phyloP scores from a whole-genome alignment of 345 rosid species.

The Xanthoceras sorbifolium region DNA sequence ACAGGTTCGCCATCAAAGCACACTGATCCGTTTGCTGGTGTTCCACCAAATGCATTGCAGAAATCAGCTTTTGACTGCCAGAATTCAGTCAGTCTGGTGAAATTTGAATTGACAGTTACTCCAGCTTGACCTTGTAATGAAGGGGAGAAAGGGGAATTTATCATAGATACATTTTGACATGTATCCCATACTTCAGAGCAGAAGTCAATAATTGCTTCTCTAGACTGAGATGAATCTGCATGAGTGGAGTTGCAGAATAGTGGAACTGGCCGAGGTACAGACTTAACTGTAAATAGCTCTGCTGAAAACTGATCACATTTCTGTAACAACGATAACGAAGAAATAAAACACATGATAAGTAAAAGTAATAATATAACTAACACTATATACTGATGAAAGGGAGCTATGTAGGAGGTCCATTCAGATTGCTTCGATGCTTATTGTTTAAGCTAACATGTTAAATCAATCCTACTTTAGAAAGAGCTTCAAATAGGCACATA shows the following conservation, averaged over 20 bases:
- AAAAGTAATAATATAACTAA: slow-evolving; percentile 2
- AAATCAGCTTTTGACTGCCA: slow-evolving; percentile 75
- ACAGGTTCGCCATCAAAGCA: slow-evolving; percentile 70
- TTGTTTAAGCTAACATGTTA: background rate
- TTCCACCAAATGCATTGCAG: slow-evolving; percentile 73
- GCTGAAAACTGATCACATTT: slow-evolving; percentile 93
- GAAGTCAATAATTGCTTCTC: slow-evolving; percentile 49
- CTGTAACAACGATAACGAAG: slow-evolving; percentile 39
- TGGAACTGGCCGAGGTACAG: slow-evolving; percentile 63
- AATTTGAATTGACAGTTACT: slow-evolving; percentile 39
- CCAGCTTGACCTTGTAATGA: slow-evolving; percentile 65
- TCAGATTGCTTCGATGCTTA: background rate
- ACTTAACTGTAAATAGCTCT: slow-evolving; percentile 53
- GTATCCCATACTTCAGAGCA: slow-evolving; percentile 90
- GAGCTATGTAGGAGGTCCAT: background rate
- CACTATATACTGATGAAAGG: background rate
- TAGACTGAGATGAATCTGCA: slow-evolving; percentile 61
- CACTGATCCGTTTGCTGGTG: slow-evolving; percentile 45
- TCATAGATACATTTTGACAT: slow-evolving; percentile 62
- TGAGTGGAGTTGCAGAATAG: slow-evolving; percentile 82
- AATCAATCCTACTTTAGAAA: background rate
- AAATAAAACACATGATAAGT: background rate
- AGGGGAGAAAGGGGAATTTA: slow-evolving; percentile 75
- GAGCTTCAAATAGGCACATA: background rate
- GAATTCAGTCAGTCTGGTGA: slow-evolving; percentile 51